Base-by-base conservation (phyloP, 805 yeast species). In the Millerozyma miso region DNA sequence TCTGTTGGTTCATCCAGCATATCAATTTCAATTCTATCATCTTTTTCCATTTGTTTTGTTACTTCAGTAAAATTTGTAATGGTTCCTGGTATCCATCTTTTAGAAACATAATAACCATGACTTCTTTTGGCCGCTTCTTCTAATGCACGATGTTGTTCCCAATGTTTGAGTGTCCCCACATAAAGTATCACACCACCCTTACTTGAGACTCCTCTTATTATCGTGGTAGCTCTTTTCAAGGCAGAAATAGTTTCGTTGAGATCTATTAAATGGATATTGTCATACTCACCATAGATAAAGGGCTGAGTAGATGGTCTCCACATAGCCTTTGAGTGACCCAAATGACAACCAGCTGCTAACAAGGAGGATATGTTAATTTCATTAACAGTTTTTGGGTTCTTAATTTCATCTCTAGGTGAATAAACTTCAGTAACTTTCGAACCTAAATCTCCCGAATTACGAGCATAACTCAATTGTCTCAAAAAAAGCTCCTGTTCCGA, bases 61-160 rank as follows among this genome's bases (percentile, higher is more conserved):
- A 85, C 81, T 58, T 80, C 85, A 23, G 81, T 71, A 42, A 88
- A 80, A 66, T 93, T 93, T 36, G 98, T 88, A 51, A 93, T 74
- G 18, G 95, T 85, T 51, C 99, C 99, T 2, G 97, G 97, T 46
- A 87, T 79, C 99, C 99, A 93, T 58, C 89, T 80, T 37, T 80
- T 76, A 17, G 85, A 73, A 16, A 93, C 90, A 58, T 84, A 89
- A 65, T 80, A 88, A 13, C 95, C 97, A 44, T 79, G 74, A 42
- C 82, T 71, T 51, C 95, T 77, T 37, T 71, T 67, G 1, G 98
- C 95, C 8, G 96, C 96, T 46, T 76, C 79, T 56, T 81, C 83
- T 38, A 93, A 79, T 1, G 88, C 76, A 42, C 84, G 74, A 47
- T 79, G 78, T 55, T 87, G 93, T 42, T 65, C 70, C 60, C 62